These are phyloP conservation scores for Funneliformis geosporum DNA, from an alignment of 192 early-diverging fungal species.

Conservation along the genomic window DNA sequence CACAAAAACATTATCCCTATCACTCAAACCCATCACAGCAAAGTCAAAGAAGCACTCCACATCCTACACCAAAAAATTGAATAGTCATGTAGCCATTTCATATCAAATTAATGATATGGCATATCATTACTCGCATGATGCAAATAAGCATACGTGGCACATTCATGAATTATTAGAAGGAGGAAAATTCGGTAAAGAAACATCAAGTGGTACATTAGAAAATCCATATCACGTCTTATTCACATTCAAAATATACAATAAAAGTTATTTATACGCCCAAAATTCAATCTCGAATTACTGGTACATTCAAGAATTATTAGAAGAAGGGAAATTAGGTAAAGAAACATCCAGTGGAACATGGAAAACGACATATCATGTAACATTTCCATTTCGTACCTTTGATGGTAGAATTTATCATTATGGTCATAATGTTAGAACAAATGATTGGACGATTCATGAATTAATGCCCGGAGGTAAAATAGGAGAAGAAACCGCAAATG, in stretches of 20 bases:
- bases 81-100: background rate
- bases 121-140: background rate
- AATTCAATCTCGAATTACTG: background rate
- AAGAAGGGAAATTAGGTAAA: constrained; percentile 1
- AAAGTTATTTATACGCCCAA: constrained; percentile 7
- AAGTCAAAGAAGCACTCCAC: background rate
- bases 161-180: background rate
- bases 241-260: background rate
- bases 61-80: background rate
- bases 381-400: background rate
- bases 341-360: background rate
- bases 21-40: background rate
- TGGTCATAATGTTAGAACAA: background rate
- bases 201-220: background rate
- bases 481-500: background rate
- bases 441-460: background rate
- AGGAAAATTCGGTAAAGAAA: background rate
- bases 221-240: background rate
- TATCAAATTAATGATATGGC: constrained; percentile 2
- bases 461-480: background rate
- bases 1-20: background rate
- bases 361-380: background rate
- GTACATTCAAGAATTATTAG: constrained; percentile 16
- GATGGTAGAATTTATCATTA: background rate
- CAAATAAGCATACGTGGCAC: background rate